Base-by-base conservation (phyloP, 2,329 filamentous ascomycete species). In the Xylariaceae sp. region DNA sequence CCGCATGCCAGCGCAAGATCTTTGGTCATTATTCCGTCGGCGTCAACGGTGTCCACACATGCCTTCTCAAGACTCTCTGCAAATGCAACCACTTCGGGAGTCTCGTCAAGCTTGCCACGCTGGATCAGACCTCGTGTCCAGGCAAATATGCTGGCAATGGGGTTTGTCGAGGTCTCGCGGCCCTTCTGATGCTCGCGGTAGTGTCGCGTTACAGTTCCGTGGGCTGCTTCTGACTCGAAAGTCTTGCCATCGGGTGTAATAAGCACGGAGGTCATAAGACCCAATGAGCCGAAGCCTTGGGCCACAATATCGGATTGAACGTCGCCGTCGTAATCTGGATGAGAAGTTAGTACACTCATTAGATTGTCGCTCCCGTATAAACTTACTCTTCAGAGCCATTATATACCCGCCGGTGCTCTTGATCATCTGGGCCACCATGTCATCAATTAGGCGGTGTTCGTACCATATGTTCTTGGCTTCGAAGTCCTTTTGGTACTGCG, bases 371-470 rank as follows among this genome's bases (percentile, higher is more conserved):
- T 20, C 10, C 11, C 33, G 2, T 20, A 37, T 47, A 26, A 6
- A 80, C 86, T 75, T 73, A 96, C 91, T 97, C 88, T 99, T 99
- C 75, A 97, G 85, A 59, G 94, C 94, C 82, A 97, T 97, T 73
- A 97, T 85, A 77, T 94, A 97, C 60, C 94, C 94, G 66, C 94
- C 94, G 68, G 88, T 85, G 77, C 89, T 94, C 89, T 99, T 99
- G 82, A 99, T 89, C 94, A 99, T 99, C 83, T 99, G 94, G 43
- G 94, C 94, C 61, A 99, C 94, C 94, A 99, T 97, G 78, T 99
- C 94, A 77, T 99, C 94, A 71, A 99, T 97, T 65, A 99, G 82
- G 70, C 94, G 89, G 80, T 99, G 94, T 86, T 99, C 94, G 73
- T 99, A 97, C 94, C 94, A 97, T 78, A 97, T 96, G 60, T 84